Evolutionary conservation across 345 rosid species (phyloP), one percentile per base, ranked within the genome.

Genomic region (Schrenkiella parvula): DNA sequence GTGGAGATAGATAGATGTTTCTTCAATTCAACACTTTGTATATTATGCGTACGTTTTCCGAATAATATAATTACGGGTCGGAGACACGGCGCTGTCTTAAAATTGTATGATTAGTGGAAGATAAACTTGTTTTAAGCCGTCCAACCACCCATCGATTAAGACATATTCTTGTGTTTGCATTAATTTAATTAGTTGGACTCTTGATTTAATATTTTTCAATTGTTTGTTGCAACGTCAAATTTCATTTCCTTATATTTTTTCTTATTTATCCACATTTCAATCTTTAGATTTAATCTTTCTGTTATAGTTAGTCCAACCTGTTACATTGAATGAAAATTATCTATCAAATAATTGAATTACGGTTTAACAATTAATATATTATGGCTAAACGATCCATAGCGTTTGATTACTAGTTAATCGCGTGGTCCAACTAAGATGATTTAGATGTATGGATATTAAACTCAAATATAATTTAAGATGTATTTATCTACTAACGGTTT

Each of bases 101-200:
- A 25, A 59, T 38, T 41, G 55, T 31, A 48, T 74, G 78, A 74
- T 74, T 58, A 66, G 53, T 57, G 60, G 18, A 66, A 14, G 68
- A 66, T 74, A 74, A 74, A 58, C 60, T 57, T 66, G 68, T 74
- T 74, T 74, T 39, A 59, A 39, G 62, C 55, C 73, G 73, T 50
- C 78, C 66, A 67, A 50, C 54, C 66, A 57, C 32, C 52, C 46
- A 13, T 66, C 44, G 72, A 57, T 28, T 58, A 48, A 58, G 60
- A 57, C 72, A 66, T 23, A 31, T 50, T 37, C 6, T 54, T 18
- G 25, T 64, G 32, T 55, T 64, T 54, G 21, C 34, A 63, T 29
- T 63, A 2, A 29, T 41, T 29, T 53, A n/a, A n/a, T n/a, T 21
- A 32, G 46, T 43, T 64, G 38, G 34, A 21, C 29, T 59, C 42